These are phyloP conservation scores for Rutidosis leptorrhynchoides DNA, from an alignment of 129 eudicot species.

Conservation along the genomic window DNA sequence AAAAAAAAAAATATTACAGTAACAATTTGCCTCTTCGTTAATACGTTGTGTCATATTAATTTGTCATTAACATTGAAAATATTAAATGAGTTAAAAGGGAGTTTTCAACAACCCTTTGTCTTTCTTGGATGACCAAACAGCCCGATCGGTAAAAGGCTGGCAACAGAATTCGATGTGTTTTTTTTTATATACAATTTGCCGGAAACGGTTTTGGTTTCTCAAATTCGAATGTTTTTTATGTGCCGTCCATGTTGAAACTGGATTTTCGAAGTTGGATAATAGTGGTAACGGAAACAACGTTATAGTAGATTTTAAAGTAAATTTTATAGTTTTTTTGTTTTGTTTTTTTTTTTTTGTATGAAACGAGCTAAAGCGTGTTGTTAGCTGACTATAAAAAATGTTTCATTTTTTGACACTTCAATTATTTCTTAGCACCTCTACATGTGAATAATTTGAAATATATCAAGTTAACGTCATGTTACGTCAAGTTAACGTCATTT, in stretches of 20 bases:
- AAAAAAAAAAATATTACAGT: neutral
- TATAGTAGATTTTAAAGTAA: neutral
- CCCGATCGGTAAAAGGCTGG: neutral
- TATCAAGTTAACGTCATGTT: too few species aligned
- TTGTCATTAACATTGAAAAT: conserved; percentile 1
- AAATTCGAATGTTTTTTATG: neutral
- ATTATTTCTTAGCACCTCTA: too few species aligned
- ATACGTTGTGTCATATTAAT: neutral
- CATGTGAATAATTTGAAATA: too few species aligned
- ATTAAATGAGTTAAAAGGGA: neutral
- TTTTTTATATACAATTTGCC: neutral
- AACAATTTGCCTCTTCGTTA: neutral
- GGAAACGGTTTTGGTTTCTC: neutral
- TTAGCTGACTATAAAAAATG: too few species aligned
- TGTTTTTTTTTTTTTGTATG: too few species aligned
- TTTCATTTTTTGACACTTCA: too few species aligned
- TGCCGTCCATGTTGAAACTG: neutral
- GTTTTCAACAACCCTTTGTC: neutral
- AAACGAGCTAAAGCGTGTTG: too few species aligned
- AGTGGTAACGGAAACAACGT: neutral
- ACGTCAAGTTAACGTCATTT: too few species aligned
- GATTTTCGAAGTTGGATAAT: neutral
- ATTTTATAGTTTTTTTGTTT: too few species aligned
- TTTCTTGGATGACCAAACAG: neutral
- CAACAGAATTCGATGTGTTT: neutral